phyloP scores from a whole-genome alignment of 2,329 filamentous ascomycete genomes.

The Akanthomyces dipterigenus region DNA sequence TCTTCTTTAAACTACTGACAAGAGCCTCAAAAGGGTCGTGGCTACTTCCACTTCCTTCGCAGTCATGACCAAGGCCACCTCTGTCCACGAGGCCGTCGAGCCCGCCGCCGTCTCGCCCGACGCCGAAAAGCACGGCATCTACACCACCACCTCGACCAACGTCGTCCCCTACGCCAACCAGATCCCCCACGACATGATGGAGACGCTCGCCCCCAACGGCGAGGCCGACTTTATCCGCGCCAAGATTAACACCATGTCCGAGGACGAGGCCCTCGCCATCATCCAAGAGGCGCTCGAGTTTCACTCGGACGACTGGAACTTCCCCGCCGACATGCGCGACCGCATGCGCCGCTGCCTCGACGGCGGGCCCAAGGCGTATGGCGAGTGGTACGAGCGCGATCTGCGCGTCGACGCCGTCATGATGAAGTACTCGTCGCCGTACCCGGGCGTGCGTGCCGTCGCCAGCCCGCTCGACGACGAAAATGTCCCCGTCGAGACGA shows the following conservation, averaged over 20 bases:
- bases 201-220: slow-evolving; percentile 35
- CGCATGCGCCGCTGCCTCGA: slow-evolving; percentile 32
- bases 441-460: slow-evolving; percentile 36
- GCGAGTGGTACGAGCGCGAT: slow-evolving; percentile 34
- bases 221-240: slow-evolving; percentile 35
- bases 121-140: slow-evolving; percentile 3
- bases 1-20: neutral
- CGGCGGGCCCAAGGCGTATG: slow-evolving; percentile 33
- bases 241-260: slow-evolving; percentile 35
- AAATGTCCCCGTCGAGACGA: slow-evolving; percentile 31
- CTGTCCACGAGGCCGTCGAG: slow-evolving; percentile 4
- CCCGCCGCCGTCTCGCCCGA: neutral
- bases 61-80: neutral
- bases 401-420: slow-evolving; percentile 33
- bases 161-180: slow-evolving; percentile 24
- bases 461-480: slow-evolving; percentile 30
- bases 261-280: slow-evolving; percentile 35
- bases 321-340: slow-evolving; percentile 35
- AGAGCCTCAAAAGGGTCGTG: neutral
- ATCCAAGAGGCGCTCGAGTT: slow-evolving; percentile 31
- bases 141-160: neutral
- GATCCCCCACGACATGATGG: slow-evolving; percentile 32
- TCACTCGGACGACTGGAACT: slow-evolving; percentile 38
- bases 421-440: slow-evolving; percentile 35
- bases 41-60: neutral